Evolutionary conservation across 2,329 filamentous ascomycete genomes (phyloP), one percentile per base, ranked within the genome.

Genomic region (Leptodontidium sp.): DNA sequence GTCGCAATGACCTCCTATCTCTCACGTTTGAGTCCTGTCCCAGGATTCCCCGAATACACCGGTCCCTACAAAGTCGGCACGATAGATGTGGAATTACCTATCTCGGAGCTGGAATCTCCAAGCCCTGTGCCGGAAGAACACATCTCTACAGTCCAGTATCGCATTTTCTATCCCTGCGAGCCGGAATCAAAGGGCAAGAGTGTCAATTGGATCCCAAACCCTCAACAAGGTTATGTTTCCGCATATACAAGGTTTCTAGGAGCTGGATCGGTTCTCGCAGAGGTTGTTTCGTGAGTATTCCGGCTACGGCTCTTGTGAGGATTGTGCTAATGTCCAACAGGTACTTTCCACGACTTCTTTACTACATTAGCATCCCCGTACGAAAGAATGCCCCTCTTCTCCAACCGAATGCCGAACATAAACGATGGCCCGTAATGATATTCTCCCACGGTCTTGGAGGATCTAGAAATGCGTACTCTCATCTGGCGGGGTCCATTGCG

Each of bases 391-490:
- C 92, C 12, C 83, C 85, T 6, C 79, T 94, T 8, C 84, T 89
- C 77, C 69, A 82, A 68, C 76, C 88, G 68, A 75, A 81, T 12
- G 81, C 83, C 3, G 76, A 82, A 4, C 80, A 82, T 68, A 81
- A 84, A 66, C 83, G 88, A 81, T 96, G 92, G 91, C 93, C 93
- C 0, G 91, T 93, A 0, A 89, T 93, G 82, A 84, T 97, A 71
- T 97, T 97, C 80, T 96, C 93, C 1, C 93, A 97, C 77, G 93
- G 93, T 0, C 84, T 97, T 1, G 93, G 92, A 47, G 93, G 93
- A 47, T 90, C 88, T 69, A 87, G 92, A 72, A 96, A 96, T 75
- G 89, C 92, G 12, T 97, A 97, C 81, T 95, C 92, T n/a, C 91
- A 94, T 76, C 82, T 97, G 29, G 90, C 87, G 21, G 92, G 92